Conservation (phyloP, 768 basidiomycete genomes). For the Agaricus blazei region DNA sequence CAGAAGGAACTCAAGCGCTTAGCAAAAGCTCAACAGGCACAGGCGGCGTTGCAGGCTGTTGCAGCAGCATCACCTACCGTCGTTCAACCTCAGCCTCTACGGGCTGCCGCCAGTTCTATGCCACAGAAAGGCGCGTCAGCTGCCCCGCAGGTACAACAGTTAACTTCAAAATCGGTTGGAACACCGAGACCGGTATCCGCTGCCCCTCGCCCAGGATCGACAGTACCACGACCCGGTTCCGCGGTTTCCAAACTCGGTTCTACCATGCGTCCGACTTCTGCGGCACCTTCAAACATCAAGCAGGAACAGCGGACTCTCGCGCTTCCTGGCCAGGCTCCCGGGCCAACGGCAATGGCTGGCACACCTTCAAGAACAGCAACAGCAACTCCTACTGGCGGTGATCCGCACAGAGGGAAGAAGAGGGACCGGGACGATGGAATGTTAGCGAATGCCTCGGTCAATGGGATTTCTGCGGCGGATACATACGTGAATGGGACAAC, state of each 20-base stretch:
- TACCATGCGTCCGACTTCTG: conserved; percentile 25
- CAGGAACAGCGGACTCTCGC: conserved; percentile 12
- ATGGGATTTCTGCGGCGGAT: conserved; percentile 12
- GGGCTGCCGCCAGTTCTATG: neutral
- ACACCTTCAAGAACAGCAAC: conserved; percentile 6
- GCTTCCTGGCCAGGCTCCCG: conserved; percentile 18
- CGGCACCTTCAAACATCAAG: conserved; percentile 11
- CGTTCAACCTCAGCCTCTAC: conserved; percentile 9
- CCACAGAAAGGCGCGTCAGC: conserved; percentile 11
- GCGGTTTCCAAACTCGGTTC: conserved; percentile 22
- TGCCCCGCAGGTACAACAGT: conserved; percentile 15
- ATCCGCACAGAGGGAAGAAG: conserved; percentile 33
- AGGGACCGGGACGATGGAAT: conserved; percentile 33
- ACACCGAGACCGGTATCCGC: conserved; percentile 32
- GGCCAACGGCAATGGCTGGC: conserved; percentile 12
- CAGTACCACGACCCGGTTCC: conserved; percentile 17
- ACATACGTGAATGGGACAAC: conserved; percentile 24
- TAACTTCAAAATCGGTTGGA: conserved; percentile 21
- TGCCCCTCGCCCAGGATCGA: conserved; percentile 21
- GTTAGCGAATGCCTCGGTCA: conserved; percentile 11
- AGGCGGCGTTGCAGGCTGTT: conserved; percentile 7
- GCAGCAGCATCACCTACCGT: conserved; percentile 11
- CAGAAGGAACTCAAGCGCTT: conserved; percentile 73
- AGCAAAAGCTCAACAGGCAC: conserved; percentile 45
- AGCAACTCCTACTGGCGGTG: conserved; percentile 25